Conservation (phyloP, 2,329 filamentous ascomycete genomes). For the Botryotinia calthae region DNA sequence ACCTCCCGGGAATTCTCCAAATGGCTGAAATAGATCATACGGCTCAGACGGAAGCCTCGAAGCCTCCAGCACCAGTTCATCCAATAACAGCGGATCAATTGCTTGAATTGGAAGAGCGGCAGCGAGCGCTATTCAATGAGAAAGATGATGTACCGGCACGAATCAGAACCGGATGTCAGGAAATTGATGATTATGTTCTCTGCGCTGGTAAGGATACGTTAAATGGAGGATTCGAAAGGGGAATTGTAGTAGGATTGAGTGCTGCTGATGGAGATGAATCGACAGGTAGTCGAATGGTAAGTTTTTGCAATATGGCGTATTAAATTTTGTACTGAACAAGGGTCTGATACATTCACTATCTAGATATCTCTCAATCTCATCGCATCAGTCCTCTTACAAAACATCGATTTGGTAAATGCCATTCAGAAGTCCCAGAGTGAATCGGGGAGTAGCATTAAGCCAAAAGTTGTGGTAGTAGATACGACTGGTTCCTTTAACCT, state of each 20-base stretch:
- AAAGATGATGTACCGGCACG: constrained; percentile 4
- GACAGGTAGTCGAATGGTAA: constrained; percentile 33
- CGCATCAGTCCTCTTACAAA: constrained; percentile 27
- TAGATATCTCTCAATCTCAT: constrained; percentile 36
- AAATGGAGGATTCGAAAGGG: constrained; percentile 26
- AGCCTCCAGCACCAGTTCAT: constrained; percentile 26
- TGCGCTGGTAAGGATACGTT: constrained; percentile 25
- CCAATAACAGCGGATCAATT: constrained; percentile 33
- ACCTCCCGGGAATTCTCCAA: background rate
- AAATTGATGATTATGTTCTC: constrained; percentile 28
- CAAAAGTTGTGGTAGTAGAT: constrained; percentile 35
- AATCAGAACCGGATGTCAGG: constrained; percentile 31
- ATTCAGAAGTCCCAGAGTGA: background rate
- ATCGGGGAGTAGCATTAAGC: background rate
- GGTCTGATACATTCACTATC: background rate
- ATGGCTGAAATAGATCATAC: constrained; percentile 27
- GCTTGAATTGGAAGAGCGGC: constrained; percentile 30
- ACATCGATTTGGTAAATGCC: background rate
- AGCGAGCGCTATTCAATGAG: constrained; percentile 27
- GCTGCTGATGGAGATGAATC: constrained; percentile 33
- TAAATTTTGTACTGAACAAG: background rate
- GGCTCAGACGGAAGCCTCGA: constrained; percentile 28
- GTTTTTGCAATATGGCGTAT: constrained; percentile 18
- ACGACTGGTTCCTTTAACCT: constrained; percentile 36
- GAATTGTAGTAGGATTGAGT: constrained; percentile 35